Conservation (phyloP, 2,329 filamentous ascomycete genomes). For the Fusarium algeriense region DNA sequence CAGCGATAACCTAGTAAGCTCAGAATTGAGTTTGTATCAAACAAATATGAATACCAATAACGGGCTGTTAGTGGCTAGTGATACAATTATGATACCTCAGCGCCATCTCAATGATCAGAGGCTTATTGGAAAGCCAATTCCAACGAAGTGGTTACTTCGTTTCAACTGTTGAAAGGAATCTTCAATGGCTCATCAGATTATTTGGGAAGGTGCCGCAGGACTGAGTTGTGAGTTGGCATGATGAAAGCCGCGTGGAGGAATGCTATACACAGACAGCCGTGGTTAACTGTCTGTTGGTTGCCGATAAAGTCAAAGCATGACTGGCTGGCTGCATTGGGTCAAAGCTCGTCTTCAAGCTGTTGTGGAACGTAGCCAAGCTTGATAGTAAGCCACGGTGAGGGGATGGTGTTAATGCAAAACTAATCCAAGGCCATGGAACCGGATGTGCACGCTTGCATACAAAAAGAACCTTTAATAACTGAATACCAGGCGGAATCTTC, state of each 20-base stretch:
- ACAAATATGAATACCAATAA: background rate
- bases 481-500: background rate
- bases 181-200: background rate
- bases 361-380: slow-evolving; percentile 33
- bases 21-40: background rate
- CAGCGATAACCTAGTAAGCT: background rate
- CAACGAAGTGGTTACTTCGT: background rate
- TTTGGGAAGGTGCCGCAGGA: background rate
- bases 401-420: slow-evolving; percentile 13
- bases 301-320: background rate
- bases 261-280: background rate
- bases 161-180: background rate
- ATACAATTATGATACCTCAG: background rate
- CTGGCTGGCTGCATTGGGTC: background rate
- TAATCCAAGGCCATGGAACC: slow-evolving; percentile 32
- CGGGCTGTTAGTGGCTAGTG: background rate
- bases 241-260: background rate
- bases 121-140: background rate
- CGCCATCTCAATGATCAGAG: background rate
- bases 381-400: slow-evolving; percentile 10
- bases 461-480: background rate
- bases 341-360: slow-evolving; percentile 11
- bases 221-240: background rate
- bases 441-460: slow-evolving; percentile 8
- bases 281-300: background rate